Evolutionary conservation across 495 filamentous ascomycete species (phyloP), one percentile per base, ranked within the genome.

Genomic region (Podospora tetraspora): DNA sequence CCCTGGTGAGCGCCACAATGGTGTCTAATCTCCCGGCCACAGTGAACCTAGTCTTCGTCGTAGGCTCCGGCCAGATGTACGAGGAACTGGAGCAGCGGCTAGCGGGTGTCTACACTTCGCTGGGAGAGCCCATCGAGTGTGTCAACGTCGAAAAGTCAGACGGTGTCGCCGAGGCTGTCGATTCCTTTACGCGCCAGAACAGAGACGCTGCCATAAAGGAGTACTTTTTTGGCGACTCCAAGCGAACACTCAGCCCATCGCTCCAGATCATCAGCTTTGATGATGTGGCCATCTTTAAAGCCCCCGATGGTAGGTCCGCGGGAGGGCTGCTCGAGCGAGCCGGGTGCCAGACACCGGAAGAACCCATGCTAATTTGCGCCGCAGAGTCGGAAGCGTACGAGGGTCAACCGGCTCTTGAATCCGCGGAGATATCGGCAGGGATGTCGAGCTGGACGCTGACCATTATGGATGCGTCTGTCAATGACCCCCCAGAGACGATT

Each of bases 151-250:
- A 91, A 58, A 96, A 94, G 76, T 95, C 92, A 0, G 93, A 93
- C 19, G 95, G 95, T 7, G 93, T 91, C 62, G 92, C 93, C 13
- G 89, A 93, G 70, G 84, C 93, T 56, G 92, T 96, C 69, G 85
- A 87, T 13, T 76, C 82, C 1, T 97, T 91, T 76, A 85, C 93
- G 82, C 90, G 89, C 67, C 82, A 85, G 30, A 77, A 86, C 3
- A 83, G 88, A 27, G 90, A 94, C 68, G 87, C 88, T 0, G 87
- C 90, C 32, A 93, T 97, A 21, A 89, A 89, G 64, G 88, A 93
- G 66, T 99, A 98, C 78, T 99, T 98, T 82, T 98, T 97, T 77
- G 95, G 95, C 3, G 89, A 90, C 68, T 69, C 84, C 0, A 90
- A 88, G 70, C 83, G 87, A 63, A 92, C 92, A 0, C 82, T 99